Base-by-base conservation (phyloP, 441 rosid species). In the Euphorbia celastroides region DNA sequence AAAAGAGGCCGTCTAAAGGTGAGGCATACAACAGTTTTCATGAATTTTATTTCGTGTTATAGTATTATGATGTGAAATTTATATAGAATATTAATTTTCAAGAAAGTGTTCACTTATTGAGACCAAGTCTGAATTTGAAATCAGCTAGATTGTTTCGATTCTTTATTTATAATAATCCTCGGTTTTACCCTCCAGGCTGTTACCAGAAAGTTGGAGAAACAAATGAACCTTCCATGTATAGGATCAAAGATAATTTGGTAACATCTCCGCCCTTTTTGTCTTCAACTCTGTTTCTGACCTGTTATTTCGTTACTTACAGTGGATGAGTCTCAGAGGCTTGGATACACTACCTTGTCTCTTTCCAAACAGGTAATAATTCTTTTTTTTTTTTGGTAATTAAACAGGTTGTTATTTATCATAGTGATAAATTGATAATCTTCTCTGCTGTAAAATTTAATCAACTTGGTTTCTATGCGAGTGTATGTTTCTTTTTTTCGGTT, bases 1-100 rank as follows among this genome's bases (percentile, higher is more conserved):
- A 93, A 90, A 84, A 87, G 96, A 72, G 93, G 97, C 68, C 96
- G 86, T 72, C 79, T 92, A 42, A 84, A 87, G 98, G 97, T 90
- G 80, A 82, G 79, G 32, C 61, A 23, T 28, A 17, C n/a, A 26
- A 10, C 55, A 46, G 42, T 41, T 64, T 0, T 72, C 67, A 54
- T 69, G 26, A 26, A 22, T 66, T 38, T 62, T 65, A n/a, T 61
- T 7, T 41, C 1, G 13, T 9, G 22, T 56, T 26, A n/a, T 41
- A 52, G 44, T 55, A 12, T 44, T 60, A 2, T 30, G 51, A 64
- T 34, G 54, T 41, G 57, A 54, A 44, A 27, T 59, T 28, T 44
- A 62, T 52, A 27, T 30, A 28, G 19, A 54, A 19, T 59, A n/a
- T n/a, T n/a, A n/a, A 8, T n/a, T 52, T 22, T 52, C 28, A 64